Conservation (phyloP, 768 basidiomycete genomes). For the Rhodotorula babjevae region DNA sequence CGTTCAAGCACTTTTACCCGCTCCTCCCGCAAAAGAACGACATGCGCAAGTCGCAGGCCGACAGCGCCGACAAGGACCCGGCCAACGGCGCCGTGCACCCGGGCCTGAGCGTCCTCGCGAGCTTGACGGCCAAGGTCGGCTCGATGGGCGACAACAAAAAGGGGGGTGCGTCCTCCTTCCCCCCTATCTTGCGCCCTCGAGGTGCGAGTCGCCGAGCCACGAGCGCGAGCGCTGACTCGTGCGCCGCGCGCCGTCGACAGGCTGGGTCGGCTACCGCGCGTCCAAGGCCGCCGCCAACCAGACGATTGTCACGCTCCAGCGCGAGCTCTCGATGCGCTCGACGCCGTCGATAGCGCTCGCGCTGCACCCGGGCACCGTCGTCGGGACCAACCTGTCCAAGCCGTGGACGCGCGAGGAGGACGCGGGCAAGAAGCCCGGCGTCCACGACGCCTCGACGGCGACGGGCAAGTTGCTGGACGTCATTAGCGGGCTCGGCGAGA, state of each 20-base stretch:
- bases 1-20: constrained; percentile 51
- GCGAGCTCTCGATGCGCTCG: constrained; percentile 45
- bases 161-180: constrained; percentile 41
- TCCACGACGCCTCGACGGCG: constrained; percentile 46
- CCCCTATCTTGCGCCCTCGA: constrained; percentile 41
- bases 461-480: constrained; percentile 30
- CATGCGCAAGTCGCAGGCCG: constrained; percentile 35
- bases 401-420: constrained; percentile 42
- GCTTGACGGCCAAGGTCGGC: constrained; percentile 49
- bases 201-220: constrained; percentile 42
- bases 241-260: not conserved
- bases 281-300: constrained; percentile 52
- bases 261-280: constrained; percentile 41
- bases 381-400: constrained; percentile 40
- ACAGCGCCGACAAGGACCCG: constrained; percentile 42
- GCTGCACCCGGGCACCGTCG: constrained; percentile 39
- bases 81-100: constrained; percentile 44
- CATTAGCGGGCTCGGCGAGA: constrained; percentile 24
- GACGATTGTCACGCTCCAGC: constrained; percentile 47
- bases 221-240: not conserved
- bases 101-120: constrained; percentile 45
- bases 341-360: constrained; percentile 34
- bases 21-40: constrained; percentile 47
- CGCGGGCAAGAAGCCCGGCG: constrained; percentile 45
- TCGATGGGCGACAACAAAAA: constrained; percentile 49